Percentiles rank a stretch among this genome's conserved stretches.
Conservation (phyloP, 371 early-diverging fungal genomes). For the Nematocida displodere region DNA sequence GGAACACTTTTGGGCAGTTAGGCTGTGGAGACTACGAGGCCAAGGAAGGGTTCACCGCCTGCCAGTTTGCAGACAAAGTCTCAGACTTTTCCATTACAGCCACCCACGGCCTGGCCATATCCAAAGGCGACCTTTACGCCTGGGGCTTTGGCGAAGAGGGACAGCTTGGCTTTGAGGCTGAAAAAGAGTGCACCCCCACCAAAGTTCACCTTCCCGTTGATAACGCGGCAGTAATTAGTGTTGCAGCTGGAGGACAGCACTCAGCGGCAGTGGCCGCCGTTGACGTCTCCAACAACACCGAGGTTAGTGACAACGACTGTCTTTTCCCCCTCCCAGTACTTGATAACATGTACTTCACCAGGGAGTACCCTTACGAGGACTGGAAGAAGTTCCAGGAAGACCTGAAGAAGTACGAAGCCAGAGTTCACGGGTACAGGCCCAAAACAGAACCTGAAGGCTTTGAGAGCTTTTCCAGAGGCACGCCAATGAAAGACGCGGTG, state of each 20-base stretch:
- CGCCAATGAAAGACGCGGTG: background rate
- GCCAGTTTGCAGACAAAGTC: constrained; percentile 38
- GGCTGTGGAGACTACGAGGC: constrained; percentile 50
- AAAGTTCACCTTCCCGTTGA: constrained; percentile 61
- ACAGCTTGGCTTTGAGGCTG: constrained; percentile 58
- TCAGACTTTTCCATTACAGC: constrained; percentile 41
- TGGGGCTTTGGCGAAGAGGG: constrained; percentile 60
- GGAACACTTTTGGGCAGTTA: constrained; percentile 62
- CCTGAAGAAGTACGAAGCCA: background rate
- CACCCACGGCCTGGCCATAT: constrained; percentile 28
- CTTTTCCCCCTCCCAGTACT: background rate
- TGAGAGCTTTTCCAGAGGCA: background rate
- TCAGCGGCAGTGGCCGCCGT: constrained; percentile 34
- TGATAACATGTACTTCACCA: constrained; percentile 1
- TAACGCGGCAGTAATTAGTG: constrained; percentile 58
- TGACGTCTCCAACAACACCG: constrained; percentile 1
- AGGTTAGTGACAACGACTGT: background rate
- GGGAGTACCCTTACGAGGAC: background rate
- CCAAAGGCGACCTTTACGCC: constrained; percentile 56
- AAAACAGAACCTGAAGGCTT: background rate
- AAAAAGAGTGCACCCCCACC: constrained; percentile 33
- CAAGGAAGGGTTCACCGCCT: constrained; percentile 3
- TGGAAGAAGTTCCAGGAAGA: constrained; percentile 12
- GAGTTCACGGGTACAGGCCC: background rate
- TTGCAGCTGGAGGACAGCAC: constrained; percentile 54